Base-by-base conservation (phyloP, 441 rosid species). In the Eruca vesicaria region DNA sequence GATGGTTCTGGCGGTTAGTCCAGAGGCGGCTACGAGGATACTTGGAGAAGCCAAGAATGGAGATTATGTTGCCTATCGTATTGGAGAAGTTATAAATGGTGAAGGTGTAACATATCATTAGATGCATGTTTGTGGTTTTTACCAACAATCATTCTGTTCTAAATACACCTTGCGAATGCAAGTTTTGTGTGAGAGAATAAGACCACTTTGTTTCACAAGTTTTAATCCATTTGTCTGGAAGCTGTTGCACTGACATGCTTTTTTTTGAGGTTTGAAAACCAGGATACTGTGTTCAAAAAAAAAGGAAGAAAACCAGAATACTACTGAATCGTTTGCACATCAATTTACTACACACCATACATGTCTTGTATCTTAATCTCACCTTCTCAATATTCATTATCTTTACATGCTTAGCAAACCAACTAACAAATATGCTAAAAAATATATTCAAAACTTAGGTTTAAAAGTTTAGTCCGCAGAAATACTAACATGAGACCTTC, bases 41-140 rank as follows among this genome's bases (percentile, higher is more conserved):
- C 85, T 89, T 4, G 82, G 76, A 10, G 89, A 82, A 32, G 82
- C 32, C 1, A 66, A 77, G 62, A 79, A 81, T 14, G 86, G 85
- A 63, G 83, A 74, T 4, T 77, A 73, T 69, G 81, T 73, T 57
- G 90, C 92, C 6, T 85, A 86, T 72, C 84, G 48, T 57, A 84
- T 95, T 15, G 99, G 99, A 15, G 93, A 91, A 79, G 95, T 93
- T 64, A 81, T 86, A 6, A 61, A 23, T 0, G 88, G 90, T 0
- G 91, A 86, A 83, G 97, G 98, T 56, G 97, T 92, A 68, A 84
- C 75, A 69, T 90, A 86, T 68, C 58, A 20, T 36, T 86, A 78
- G 79, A 77, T 14, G 18, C 28, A 26, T 72, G 45, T 12, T 18
- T 69, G 53, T 20, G 61, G 52, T 21, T 28, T 16, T 19, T n/a